These are phyloP conservation scores for Mycena floridula DNA, from an alignment of 768 basidiomycete species.

Conservation along the genomic window DNA sequence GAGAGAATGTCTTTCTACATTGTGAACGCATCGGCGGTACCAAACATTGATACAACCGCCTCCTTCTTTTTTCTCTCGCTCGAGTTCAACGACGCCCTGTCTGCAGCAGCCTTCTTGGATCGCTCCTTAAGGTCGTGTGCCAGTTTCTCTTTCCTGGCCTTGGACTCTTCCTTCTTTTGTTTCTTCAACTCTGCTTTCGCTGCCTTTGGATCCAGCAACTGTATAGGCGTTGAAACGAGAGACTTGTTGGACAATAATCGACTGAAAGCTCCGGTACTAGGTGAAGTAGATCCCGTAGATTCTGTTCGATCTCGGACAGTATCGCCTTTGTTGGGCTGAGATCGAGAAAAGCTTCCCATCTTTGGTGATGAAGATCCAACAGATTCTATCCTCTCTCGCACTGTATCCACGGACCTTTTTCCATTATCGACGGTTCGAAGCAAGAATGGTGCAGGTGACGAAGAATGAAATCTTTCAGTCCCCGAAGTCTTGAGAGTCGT, in stretches of 20 bases:
- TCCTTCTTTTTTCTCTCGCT: constrained; percentile 10
- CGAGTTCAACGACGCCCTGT: constrained; percentile 24
- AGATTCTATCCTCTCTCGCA: too few species aligned
- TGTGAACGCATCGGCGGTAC: constrained; percentile 16
- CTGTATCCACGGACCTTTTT: too few species aligned
- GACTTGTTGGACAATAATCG: not conserved
- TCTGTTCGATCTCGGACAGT: too few species aligned
- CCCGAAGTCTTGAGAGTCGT: not conserved
- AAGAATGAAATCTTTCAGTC: too few species aligned
- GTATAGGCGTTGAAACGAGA: not conserved
- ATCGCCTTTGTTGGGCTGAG: too few species aligned
- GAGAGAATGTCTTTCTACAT: constrained; percentile 20
- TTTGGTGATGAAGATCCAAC: too few species aligned
- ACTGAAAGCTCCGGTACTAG: not conserved
- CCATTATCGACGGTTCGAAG: too few species aligned
- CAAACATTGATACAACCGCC: constrained; percentile 15
- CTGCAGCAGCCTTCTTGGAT: constrained; percentile 21
- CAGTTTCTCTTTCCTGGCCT: constrained; percentile 33
- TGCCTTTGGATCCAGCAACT: constrained; percentile 31
- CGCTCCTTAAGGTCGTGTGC: constrained; percentile 39
- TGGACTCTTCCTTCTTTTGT: constrained; percentile 30
- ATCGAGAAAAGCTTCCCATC: too few species aligned
- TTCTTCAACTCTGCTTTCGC: constrained; percentile 37
- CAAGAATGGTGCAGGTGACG: too few species aligned
- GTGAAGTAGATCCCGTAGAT: too few species aligned